Base-by-base conservation (phyloP, 1,284 basidiomycete species). In the Pseudozyma hubeiensis region DNA sequence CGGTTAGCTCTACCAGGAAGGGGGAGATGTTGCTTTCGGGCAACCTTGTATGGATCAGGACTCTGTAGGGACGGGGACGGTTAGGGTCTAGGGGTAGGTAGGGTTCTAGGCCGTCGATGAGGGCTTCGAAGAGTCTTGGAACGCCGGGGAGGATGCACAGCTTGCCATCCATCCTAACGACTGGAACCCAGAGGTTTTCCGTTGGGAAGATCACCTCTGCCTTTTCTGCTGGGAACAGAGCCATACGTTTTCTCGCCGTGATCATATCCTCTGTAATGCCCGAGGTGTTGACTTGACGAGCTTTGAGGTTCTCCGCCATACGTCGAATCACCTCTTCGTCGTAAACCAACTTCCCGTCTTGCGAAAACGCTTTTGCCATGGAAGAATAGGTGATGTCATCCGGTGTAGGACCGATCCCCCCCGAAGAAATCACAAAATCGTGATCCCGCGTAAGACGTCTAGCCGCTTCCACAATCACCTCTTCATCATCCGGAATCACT, bases 101-200 rank as follows among this genome's bases (percentile, higher is more conserved):
- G 1, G 90, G 88, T 33, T 88, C 89, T 31, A 95, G 85, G 1
- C 59, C 78, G 31, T 75, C 71, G 29, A 81, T 52, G 11, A 81
- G 62, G 1, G 64, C 72, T 53, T 92, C 90, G 86, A 94, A 96
- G 19, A 96, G 87, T 0, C 88, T 86, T 0, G 94, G 94, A 54
- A 96, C 93, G n/a, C 93, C 94, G 0, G 94, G 94, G 84, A 96
- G 91, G 24, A 96, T 87, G 85, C 92, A 95, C 4, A 96, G 87
- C 86, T 92, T 94, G 16, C 91, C 91, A 70, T 88, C 88, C 9
- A 96, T 87, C 19, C 93, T 88, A 1, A 94, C 89, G 1, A 95
- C 92, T 19, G 93, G 93, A 79, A 95, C 93, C 93, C 93, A 96
- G 17, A 85, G 81, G 31, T 74, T 53, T 9, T 53, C 40, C 2